Evolutionary conservation across 106 monocot species (phyloP).

Genomic region (Dendrobium officinale): DNA sequence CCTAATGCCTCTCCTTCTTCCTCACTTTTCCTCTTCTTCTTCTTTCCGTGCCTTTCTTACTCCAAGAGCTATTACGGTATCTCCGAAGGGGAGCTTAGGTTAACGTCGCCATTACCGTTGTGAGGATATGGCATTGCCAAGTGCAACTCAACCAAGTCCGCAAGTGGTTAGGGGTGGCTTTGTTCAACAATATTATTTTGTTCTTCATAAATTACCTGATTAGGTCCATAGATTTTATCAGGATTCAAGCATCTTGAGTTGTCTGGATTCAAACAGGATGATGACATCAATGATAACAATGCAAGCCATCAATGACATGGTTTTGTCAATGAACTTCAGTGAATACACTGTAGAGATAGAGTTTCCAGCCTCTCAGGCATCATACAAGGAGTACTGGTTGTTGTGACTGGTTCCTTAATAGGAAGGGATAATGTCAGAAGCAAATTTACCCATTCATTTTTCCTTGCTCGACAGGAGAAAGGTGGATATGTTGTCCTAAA

Average conservation of each 20-base stretch:
- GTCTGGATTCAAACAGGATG: conserved; percentile 40
- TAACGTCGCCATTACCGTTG: neutral
- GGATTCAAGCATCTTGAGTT: conserved; percentile 60
- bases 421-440: conserved; percentile 27
- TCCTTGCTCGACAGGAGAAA: conserved; percentile 69
- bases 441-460: conserved; percentile 74
- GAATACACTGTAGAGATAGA: conserved; percentile 33
- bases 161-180: conserved; percentile 70
- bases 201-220: conserved; percentile 53
- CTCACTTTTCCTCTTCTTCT: neutral
- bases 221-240: conserved; percentile 56
- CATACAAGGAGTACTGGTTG: conserved; percentile 48
- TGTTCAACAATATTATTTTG: conserved; percentile 72
- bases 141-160: conserved; percentile 31
- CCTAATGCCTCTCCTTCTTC: neutral
- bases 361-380: conserved; percentile 38
- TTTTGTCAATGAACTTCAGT: conserved; percentile 40
- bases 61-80: neutral
- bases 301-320: conserved; percentile 41
- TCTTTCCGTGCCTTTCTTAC: neutral
- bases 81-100: neutral
- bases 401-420: conserved; percentile 46
- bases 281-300: conserved; percentile 58
- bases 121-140: conserved; percentile 42
- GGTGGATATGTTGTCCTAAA: conserved; percentile 70